Evolutionary conservation across 1,284 basidiomycete genomes (phyloP).

Genomic region (Cryptococcus floricola): DNA sequence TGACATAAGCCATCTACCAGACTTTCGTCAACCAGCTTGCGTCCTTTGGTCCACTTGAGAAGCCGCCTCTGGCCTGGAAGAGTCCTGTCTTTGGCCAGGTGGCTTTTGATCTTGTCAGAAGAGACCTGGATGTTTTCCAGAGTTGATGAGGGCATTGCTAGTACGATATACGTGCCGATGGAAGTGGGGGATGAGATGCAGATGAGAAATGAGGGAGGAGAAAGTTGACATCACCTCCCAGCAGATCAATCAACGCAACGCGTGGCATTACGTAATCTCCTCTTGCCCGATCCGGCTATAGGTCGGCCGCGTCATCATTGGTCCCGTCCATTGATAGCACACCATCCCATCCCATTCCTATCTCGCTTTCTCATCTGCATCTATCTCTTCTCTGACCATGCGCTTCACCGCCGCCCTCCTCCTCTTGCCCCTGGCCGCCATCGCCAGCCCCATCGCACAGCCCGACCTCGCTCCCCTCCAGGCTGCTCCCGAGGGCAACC

Average conservation of each 20-base stretch:
- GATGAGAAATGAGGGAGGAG: background rate
- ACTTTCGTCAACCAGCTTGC: background rate
- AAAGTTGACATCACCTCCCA: background rate
- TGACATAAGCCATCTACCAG: background rate
- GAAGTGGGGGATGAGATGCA: background rate
- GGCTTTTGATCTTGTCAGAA: background rate
- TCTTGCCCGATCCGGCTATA: background rate
- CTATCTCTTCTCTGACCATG: slow-evolving; percentile 17
- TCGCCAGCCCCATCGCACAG: slow-evolving; percentile 39
- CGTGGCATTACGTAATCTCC: background rate
- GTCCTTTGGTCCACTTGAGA: slow-evolving; percentile 1
- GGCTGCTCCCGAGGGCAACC: slow-evolving; percentile 53
- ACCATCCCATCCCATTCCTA: slow-evolving; percentile 4
- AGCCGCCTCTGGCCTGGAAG: background rate
- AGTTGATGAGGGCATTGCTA: too few relatives aligned
- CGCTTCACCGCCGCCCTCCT: slow-evolving; percentile 26
- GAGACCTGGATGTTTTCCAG: too few relatives aligned
- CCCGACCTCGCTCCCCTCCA: slow-evolving; percentile 38
- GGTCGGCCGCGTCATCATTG: background rate
- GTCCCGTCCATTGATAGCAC: background rate
- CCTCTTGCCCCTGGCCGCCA: slow-evolving; percentile 35
- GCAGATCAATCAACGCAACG: background rate
- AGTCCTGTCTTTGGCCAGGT: background rate
- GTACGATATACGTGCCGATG: too few relatives aligned
- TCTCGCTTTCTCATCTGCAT: background rate